Conservation (phyloP, 2,329 filamentous ascomycete species). For the Tolypocladium ovalisporum region DNA sequence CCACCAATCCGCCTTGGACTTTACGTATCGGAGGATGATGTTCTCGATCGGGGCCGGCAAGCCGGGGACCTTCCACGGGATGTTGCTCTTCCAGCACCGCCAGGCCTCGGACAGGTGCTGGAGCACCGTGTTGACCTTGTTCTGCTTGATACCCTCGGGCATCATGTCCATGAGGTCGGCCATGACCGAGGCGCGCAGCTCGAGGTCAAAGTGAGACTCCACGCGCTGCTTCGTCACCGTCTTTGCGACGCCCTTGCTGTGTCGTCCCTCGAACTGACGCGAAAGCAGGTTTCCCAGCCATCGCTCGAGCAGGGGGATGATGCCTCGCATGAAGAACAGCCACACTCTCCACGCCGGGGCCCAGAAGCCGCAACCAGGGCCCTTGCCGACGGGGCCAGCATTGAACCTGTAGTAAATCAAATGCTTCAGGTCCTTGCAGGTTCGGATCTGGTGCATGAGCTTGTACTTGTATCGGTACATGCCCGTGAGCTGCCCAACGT, state of each 20-base stretch:
- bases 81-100: constrained; percentile 99
- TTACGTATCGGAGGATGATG: constrained; percentile 96
- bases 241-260: constrained; percentile 98
- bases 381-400: constrained; percentile 90
- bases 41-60: constrained; percentile 96
- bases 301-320: constrained; percentile 89
- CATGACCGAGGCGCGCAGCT: constrained; percentile 96
- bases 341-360: constrained; percentile 97
- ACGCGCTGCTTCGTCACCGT: constrained; percentile 98
- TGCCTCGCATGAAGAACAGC: constrained; percentile 98
- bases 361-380: constrained; percentile 97
- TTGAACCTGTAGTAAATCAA: constrained; percentile 99
- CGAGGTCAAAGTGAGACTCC: constrained; percentile 95
- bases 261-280: constrained; percentile 93
- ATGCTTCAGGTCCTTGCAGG: constrained; percentile 98
- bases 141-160: constrained; percentile 99
- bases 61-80: constrained; percentile 97
- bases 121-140: constrained; percentile 95
- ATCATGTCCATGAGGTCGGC: constrained; percentile 99
- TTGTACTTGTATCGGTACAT: constrained; percentile 99
- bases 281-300: constrained; percentile 97
- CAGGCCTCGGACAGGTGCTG: constrained; percentile 97
- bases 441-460: constrained; percentile 98
- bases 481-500: constrained; percentile 93
- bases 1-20: constrained; percentile 99